phyloP scores from a whole-genome alignment of 2,329 filamentous ascomycete species.

The Clonostachys byssicola region DNA sequence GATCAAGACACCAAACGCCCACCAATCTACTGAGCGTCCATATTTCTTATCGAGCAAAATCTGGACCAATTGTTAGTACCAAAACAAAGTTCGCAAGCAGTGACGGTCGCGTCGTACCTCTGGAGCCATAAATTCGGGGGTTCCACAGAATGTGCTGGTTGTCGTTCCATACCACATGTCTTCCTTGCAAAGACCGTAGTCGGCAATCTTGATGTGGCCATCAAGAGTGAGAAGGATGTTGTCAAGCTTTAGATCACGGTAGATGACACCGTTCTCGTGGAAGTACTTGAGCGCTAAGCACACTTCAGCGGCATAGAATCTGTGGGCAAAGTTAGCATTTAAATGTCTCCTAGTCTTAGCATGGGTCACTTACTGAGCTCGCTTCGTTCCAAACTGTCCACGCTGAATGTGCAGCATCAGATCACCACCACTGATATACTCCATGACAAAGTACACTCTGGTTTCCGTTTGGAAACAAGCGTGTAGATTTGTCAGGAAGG shows the following conservation, averaged over 20 bases:
- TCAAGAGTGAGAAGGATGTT: conserved; percentile 92
- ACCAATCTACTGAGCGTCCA: conserved; percentile 96
- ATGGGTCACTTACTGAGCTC: conserved; percentile 72
- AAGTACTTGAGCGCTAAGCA: conserved; percentile 98
- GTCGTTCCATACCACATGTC: conserved; percentile 99
- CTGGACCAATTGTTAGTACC: conserved; percentile 37
- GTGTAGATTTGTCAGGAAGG: conserved; percentile 91
- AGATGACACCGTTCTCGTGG: conserved; percentile 98
- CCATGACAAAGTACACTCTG: conserved; percentile 98
- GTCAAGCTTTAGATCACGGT: conserved; percentile 90
- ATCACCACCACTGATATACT: conserved; percentile 98
- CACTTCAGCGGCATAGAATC: conserved; percentile 96
- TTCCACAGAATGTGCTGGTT: conserved; percentile 97
- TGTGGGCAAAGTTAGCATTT: conserved; percentile 22
- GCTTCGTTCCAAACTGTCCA: conserved; percentile 91
- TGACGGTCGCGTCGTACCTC: conserved; percentile 56
- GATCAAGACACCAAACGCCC: conserved; percentile 97
- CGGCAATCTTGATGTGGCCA: conserved; percentile 96
- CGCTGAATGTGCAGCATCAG: conserved; percentile 98
- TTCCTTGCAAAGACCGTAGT: conserved; percentile 98
- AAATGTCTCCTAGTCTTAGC: neutral
- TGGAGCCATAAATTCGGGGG: conserved; percentile 99
- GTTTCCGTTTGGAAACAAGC: conserved; percentile 99
- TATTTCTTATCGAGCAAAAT: conserved; percentile 99
- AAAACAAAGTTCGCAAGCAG: neutral